phyloP scores from a whole-genome alignment of 2,329 filamentous ascomycete genomes.

The Colletotrichum spaethianum region DNA sequence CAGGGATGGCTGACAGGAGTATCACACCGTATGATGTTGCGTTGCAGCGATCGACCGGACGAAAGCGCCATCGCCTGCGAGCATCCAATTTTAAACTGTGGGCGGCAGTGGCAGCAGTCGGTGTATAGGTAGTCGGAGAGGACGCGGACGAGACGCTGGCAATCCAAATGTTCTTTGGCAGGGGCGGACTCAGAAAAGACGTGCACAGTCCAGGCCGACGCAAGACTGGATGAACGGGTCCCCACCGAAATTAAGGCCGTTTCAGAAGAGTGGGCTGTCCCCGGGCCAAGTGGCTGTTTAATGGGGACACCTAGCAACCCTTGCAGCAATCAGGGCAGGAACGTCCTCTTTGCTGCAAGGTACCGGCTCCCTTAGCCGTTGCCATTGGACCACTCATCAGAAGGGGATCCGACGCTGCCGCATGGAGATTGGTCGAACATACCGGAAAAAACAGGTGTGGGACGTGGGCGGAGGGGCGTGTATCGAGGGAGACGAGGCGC shows the following conservation, averaged over 20 bases:
- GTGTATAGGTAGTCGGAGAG: neutral
- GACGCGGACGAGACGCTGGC: neutral
- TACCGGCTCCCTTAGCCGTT: slow-evolving; percentile 37
- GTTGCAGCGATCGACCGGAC: slow-evolving; percentile 26
- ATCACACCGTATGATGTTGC: neutral
- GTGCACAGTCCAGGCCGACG: slow-evolving; percentile 32
- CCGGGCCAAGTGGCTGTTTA: slow-evolving; percentile 37
- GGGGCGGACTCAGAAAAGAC: neutral
- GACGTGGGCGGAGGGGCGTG: slow-evolving; percentile 28
- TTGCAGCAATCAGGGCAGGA: slow-evolving; percentile 42
- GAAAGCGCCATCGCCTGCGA: neutral
- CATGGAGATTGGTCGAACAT: slow-evolving; percentile 29
- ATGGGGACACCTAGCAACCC: slow-evolving; percentile 33
- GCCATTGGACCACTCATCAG: neutral
- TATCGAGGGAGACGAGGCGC: slow-evolving; percentile 20
- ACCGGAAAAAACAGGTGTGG: neutral
- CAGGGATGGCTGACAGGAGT: slow-evolving; percentile 18
- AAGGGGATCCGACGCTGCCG: slow-evolving; percentile 10
- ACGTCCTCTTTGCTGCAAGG: slow-evolving; percentile 39
- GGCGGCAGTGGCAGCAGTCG: slow-evolving; percentile 2
- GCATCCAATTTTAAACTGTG: slow-evolving; percentile 11
- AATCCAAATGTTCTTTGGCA: neutral
- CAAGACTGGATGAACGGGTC: slow-evolving; percentile 43
- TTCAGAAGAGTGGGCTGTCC: slow-evolving; percentile 39
- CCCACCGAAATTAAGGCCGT: slow-evolving; percentile 43